Percentiles rank a stretch among this genome's conserved stretches.
Evolutionary conservation across 345 rosid genomes (phyloP).

Genomic region (Murraya koenigii): DNA sequence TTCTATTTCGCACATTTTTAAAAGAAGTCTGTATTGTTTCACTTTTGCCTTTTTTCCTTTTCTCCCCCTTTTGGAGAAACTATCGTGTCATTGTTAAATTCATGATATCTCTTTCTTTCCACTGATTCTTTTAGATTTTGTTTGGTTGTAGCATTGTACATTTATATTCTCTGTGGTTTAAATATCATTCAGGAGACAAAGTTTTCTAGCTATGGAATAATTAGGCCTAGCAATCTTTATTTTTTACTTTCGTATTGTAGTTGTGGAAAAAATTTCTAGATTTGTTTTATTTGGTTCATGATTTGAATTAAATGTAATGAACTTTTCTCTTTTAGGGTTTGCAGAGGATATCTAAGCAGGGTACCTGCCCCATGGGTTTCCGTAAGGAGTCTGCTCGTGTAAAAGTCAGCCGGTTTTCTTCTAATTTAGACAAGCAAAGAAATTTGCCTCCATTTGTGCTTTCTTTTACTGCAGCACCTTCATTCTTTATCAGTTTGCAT

Average conservation of each 20-base stretch:
- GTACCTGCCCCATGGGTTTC: slow-evolving; percentile 26
- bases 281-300: background rate
- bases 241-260: background rate
- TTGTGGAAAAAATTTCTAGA: background rate
- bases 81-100: background rate
- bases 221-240: background rate
- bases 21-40: background rate
- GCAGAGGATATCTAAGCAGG: slow-evolving; percentile 40
- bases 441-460: slow-evolving; percentile 45
- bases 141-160: background rate
- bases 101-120: background rate
- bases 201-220: background rate
- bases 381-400: slow-evolving; percentile 29
- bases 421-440: slow-evolving; percentile 32
- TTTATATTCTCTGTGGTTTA: background rate
- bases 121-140: background rate
- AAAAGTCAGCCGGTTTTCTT: slow-evolving; percentile 25
- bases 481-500: slow-evolving; percentile 58
- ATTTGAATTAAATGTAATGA: slow-evolving; percentile 11
- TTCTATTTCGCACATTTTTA: background rate
- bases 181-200: background rate
- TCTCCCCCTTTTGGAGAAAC: background rate
- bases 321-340: slow-evolving; percentile 42
- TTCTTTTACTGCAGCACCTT: slow-evolving; percentile 57
- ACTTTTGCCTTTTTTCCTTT: background rate